These are phyloP conservation scores for Choanephora cucurbitarum DNA, from an alignment of 371 early-diverging fungal genomes.

Conservation along the genomic window DNA sequence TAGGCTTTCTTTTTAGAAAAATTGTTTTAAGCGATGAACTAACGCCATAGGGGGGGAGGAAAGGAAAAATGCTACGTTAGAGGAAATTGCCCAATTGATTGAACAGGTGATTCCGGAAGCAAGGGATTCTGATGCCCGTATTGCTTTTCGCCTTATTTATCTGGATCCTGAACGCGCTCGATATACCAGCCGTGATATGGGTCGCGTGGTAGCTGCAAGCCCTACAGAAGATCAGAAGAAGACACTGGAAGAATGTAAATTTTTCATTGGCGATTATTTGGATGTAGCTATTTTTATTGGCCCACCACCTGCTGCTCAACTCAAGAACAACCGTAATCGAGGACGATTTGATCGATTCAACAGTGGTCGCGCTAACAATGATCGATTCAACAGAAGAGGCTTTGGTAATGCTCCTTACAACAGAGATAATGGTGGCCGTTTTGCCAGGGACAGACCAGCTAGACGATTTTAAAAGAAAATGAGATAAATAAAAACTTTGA, in stretches of 20 bases:
- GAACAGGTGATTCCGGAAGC: slow-evolving; percentile 57
- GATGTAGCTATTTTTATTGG: slow-evolving; percentile 59
- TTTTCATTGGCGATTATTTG: slow-evolving; percentile 69
- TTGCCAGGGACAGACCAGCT: slow-evolving; percentile 9
- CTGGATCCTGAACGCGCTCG: slow-evolving; percentile 44
- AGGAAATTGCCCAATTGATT: slow-evolving; percentile 64
- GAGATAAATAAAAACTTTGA: too few species aligned
- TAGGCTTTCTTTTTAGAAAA: too few species aligned
- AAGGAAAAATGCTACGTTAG: slow-evolving; percentile 71
- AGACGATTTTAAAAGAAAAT: slow-evolving; percentile 6
- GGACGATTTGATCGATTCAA: slow-evolving; percentile 11
- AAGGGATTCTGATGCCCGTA: slow-evolving; percentile 48
- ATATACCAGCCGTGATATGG: slow-evolving; percentile 53
- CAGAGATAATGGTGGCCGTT: slow-evolving; percentile 6
- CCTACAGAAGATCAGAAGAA: slow-evolving; percentile 51
- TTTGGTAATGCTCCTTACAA: slow-evolving; percentile 9
- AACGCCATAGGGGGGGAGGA: too few species aligned
- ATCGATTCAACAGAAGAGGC: slow-evolving; percentile 8
- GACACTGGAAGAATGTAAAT: slow-evolving; percentile 58
- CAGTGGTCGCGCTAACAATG: neutral
- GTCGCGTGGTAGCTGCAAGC: slow-evolving; percentile 49
- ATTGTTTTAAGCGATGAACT: too few species aligned
- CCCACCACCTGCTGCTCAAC: slow-evolving; percentile 27
- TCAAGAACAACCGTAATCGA: neutral
- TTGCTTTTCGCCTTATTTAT: slow-evolving; percentile 61